phyloP scores from a whole-genome alignment of 176 grass and related monocot genomes.

The Phoenix dactylifera region DNA sequence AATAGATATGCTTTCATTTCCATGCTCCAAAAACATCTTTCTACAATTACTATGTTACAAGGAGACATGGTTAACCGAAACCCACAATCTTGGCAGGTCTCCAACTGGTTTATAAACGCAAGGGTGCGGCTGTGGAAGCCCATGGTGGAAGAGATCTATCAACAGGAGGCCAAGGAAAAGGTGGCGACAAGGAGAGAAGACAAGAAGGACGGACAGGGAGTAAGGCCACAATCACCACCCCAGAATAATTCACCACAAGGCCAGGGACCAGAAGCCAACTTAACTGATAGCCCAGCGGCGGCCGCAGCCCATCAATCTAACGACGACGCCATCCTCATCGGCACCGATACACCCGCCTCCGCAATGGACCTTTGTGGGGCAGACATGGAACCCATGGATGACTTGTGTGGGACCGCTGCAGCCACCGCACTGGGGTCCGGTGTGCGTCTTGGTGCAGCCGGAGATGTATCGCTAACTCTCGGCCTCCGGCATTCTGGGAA shows the following conservation, averaged over 20 bases:
- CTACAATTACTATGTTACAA: too few relatives aligned
- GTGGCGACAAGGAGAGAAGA: conserved; percentile 1
- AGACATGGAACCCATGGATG: conserved; percentile 33
- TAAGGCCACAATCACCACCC: conserved; percentile 29
- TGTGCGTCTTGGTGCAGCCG: conserved; percentile 37
- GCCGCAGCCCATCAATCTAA: neutral
- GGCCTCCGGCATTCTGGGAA: conserved; percentile 64
- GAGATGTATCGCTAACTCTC: conserved; percentile 88
- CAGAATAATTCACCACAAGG: conserved; percentile 7
- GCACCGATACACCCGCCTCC: conserved; percentile 27
- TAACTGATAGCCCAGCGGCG: conserved; percentile 8
- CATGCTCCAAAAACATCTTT: too few relatives aligned
- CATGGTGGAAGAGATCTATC: conserved; percentile 99
- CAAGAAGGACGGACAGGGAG: conserved; percentile 8
- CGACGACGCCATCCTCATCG: conserved; percentile 16
- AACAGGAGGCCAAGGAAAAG: conserved; percentile 59
- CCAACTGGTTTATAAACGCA: conserved; percentile 99
- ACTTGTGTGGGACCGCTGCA: conserved; percentile 28
- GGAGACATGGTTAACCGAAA: too few relatives aligned
- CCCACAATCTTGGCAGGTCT: conserved; percentile 37
- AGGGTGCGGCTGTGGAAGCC: conserved; percentile 98
- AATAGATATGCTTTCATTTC: too few relatives aligned
- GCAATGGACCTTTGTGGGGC: conserved; percentile 40
- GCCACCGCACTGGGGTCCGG: conserved; percentile 38
- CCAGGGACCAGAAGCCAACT: conserved; percentile 26